Conservation (phyloP, 2,329 filamentous ascomycete genomes). For the Tolypocladium sp. region DNA sequence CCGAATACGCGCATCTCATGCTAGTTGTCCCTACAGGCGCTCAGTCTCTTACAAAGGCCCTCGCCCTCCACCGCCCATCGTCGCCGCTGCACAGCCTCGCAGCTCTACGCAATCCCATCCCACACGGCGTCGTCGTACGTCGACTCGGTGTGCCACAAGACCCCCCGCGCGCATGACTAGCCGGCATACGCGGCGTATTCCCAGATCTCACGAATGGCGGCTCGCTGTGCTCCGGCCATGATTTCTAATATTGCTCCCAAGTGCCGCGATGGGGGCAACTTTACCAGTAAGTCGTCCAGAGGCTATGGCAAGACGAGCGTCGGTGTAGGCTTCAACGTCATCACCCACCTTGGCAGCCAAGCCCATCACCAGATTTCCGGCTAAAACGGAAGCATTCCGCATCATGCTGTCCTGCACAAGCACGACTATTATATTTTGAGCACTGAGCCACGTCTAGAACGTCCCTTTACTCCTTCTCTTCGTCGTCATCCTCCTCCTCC, state of each 20-base stretch:
- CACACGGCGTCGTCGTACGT: not conserved
- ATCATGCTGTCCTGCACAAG: not conserved
- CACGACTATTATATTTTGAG: not conserved
- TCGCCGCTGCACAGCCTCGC: constrained; percentile 9
- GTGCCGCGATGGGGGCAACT: not conserved
- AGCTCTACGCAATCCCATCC: constrained; percentile 5
- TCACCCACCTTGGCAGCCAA: not conserved
- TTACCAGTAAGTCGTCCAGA: not conserved
- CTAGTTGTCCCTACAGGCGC: too few relatives aligned
- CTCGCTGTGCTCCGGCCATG: not conserved
- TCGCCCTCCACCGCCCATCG: not conserved
- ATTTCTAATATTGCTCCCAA: not conserved
- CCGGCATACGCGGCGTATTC: not conserved
- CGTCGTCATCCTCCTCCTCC: constrained; percentile 16
- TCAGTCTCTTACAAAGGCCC: not conserved
- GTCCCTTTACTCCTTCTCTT: constrained; percentile 1
- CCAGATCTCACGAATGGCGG: not conserved
- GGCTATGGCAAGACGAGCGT: not conserved
- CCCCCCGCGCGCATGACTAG: not conserved
- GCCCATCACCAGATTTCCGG: not conserved
- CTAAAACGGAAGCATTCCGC: not conserved
- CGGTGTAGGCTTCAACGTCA: not conserved
- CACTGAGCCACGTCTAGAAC: not conserved
- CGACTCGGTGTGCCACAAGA: not conserved
- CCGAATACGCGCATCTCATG: not conserved